Conservation (phyloP, 192 early-diverging fungal species). For the Gonapodya sp. region DNA sequence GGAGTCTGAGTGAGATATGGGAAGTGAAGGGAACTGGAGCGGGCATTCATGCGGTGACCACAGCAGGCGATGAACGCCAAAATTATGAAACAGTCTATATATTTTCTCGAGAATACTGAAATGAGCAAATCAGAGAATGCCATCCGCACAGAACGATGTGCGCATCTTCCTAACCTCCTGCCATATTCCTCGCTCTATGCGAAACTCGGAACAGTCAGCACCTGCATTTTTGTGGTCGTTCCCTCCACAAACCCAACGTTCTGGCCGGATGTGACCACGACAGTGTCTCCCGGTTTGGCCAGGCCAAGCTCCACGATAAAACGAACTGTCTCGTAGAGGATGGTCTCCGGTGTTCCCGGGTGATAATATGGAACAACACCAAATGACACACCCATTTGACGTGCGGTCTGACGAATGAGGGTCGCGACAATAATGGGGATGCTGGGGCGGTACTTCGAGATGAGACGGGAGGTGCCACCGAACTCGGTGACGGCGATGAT, state of each 20-base stretch:
- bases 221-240: slow-evolving; percentile 40
- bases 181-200: neutral
- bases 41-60: neutral
- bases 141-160: neutral
- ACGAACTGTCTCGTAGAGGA: slow-evolving; percentile 28
- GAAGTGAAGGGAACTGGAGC: too few relatives aligned
- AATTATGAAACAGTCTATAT: neutral
- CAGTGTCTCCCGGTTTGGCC: slow-evolving; percentile 42
- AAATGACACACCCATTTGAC: slow-evolving; percentile 40
- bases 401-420: slow-evolving; percentile 33
- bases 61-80: neutral
- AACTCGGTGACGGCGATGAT: slow-evolving; percentile 38
- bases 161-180: too few relatives aligned
- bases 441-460: slow-evolving; percentile 46
- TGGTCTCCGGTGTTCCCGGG: slow-evolving; percentile 22
- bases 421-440: slow-evolving; percentile 48
- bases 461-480: slow-evolving; percentile 37
- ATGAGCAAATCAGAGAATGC: neutral
- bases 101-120: neutral
- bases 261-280: slow-evolving; percentile 40
- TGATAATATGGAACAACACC: slow-evolving; percentile 43
- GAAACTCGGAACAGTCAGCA: slow-evolving; percentile 25
- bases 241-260: slow-evolving; percentile 33
- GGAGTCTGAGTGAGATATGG: too few relatives aligned
- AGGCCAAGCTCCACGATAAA: slow-evolving; percentile 41